Percentiles rank a stretch among this genome's conserved stretches.
These are phyloP conservation scores for Myxozyma neotropica DNA, from an alignment of 805 yeast species.

Conservation along the genomic window DNA sequence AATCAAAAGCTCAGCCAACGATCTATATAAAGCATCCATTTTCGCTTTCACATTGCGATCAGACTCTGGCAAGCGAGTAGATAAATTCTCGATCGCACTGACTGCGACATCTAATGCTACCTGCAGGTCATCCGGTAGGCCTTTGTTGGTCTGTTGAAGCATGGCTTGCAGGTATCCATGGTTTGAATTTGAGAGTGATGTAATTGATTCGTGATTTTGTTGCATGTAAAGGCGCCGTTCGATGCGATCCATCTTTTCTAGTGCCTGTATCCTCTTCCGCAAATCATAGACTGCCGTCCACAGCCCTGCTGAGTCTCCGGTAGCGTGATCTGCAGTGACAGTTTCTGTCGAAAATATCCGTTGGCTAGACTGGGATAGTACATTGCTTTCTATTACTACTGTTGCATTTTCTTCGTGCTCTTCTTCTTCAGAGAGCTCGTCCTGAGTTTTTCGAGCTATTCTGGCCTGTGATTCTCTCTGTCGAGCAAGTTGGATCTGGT, in stretches of 20 bases:
- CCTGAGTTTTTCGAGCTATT: neutral
- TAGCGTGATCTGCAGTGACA: neutral
- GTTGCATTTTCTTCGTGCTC: constrained; percentile 2
- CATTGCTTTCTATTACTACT: neutral
- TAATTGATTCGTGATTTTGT: neutral
- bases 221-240: neutral
- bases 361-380: neutral
- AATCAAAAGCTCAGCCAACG: constrained; percentile 16
- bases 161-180: constrained; percentile 1
- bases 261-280: neutral
- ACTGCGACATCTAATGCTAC: neutral
- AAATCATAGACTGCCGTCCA: constrained; percentile 23
- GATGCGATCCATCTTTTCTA: constrained; percentile 1
- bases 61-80: neutral
- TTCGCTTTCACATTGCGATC: constrained; percentile 5
- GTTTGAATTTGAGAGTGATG: neutral
- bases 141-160: neutral
- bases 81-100: neutral
- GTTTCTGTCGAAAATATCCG: constrained; percentile 12
- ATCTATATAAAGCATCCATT: constrained; percentile 21
- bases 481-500: neutral
- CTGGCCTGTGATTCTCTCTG: neutral
- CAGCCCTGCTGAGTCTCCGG: neutral
- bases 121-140: neutral
- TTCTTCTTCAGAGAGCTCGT: neutral